Evolutionary conservation across 352 stramenopile genomes (phyloP), one percentile per base, ranked within the genome.

Genomic region (Lagenidium sp.): DNA sequence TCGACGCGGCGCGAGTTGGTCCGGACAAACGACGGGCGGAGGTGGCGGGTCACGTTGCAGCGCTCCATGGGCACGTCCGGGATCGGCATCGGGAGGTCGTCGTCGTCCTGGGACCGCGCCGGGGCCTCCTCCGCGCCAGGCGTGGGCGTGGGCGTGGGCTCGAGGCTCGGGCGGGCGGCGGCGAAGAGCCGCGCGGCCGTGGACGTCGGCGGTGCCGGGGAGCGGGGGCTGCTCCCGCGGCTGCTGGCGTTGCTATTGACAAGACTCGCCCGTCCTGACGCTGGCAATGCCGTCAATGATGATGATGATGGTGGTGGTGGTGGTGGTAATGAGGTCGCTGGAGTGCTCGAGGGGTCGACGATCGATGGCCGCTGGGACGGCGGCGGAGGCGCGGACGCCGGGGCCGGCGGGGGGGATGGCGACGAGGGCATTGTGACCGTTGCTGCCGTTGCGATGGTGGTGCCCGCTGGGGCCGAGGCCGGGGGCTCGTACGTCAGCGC

Each of bases 11-110:
- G 37, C 24, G 31, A 30, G 30, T 53, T 18, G 12, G 44, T 40
- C 23, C 36, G 53, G n/a, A 59, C 44, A 34, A 53, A 59, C 44
- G 51, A 59, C 32, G 51, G 51, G 1, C 51, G 51, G 34, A 59
- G 28, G 25, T 59, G 51, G 11, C 32, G 30, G 2, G 51, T 50
- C 15, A 53, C 32, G 28, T 22, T 49, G 31, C 29, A 46, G 34
- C 51, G 51, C 39, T 54, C 39, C 51, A 53, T 59, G 10, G 44
- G 51, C 31, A 53, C 44, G 12, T 53, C 23, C 5, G 50, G 38
- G 25, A 53, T 59, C 34, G 51, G 44, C 44, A 37, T 28, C n/a
- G 44, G 40, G 44, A 50, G 36, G 18, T 47, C 16, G 22, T 44
- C n/a, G 12, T 31, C 44, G 31, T 51, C 42, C 6, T 10, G 22